A percentile compares a stretch with the other conserved stretches of the same genome.
These are phyloP conservation scores for Albizia julibrissin DNA, from an alignment of 306 rosid genomes.

Conservation along the genomic window DNA sequence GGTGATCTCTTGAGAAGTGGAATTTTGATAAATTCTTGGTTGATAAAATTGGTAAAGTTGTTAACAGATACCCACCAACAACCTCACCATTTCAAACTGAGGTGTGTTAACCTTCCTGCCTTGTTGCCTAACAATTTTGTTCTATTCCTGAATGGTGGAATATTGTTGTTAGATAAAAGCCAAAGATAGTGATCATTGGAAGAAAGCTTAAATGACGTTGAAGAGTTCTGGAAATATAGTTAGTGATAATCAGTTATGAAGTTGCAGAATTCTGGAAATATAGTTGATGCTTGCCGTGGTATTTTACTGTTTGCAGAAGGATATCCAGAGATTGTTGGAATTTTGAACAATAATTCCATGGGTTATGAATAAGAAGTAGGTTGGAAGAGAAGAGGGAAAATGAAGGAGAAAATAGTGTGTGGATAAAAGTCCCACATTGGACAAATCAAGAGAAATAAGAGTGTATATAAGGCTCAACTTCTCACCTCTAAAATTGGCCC, in stretches of 20 bases:
- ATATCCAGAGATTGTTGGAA: constrained; percentile 85
- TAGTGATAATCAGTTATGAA: background rate
- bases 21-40: constrained; percentile 96
- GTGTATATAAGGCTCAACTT: too few relatives aligned
- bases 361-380: too few relatives aligned
- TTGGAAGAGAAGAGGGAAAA: too few relatives aligned
- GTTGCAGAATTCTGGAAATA: background rate
- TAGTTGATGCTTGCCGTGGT: constrained; percentile 20
- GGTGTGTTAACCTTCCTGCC: constrained; percentile 48
- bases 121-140: background rate
- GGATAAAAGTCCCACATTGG: too few relatives aligned
- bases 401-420: too few relatives aligned
- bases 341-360: too few relatives aligned
- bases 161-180: background rate
- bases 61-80: constrained; percentile 90
- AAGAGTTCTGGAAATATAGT: background rate
- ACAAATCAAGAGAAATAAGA: too few relatives aligned
- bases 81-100: constrained; percentile 97
- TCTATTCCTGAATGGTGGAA: background rate
- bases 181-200: background rate
- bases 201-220: background rate
- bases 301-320: constrained; percentile 64
- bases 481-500: too few relatives aligned
- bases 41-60: constrained; percentile 92
- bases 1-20: constrained; percentile 93